Percentiles rank a stretch among this genome's conserved stretches.
Conservation (phyloP, 768 basidiomycete species). For the Pulveroboletus sp. region DNA sequence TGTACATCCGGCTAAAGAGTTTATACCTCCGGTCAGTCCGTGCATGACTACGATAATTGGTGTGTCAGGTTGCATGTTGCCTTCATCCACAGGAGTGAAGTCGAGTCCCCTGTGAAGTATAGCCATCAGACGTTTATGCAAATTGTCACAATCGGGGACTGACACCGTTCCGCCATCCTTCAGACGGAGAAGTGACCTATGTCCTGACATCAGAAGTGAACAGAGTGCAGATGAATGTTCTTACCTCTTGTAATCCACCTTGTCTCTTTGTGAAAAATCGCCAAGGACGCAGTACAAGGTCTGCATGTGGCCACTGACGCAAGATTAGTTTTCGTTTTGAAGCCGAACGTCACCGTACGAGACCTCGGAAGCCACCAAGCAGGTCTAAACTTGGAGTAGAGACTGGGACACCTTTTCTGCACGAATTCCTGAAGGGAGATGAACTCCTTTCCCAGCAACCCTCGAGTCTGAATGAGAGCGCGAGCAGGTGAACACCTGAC, state of each 20-base stretch:
- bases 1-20: neutral
- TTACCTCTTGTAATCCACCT: slow-evolving; percentile 29
- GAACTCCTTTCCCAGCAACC: slow-evolving; percentile 2
- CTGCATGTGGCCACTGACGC: slow-evolving; percentile 29
- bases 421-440: slow-evolving; percentile 29
- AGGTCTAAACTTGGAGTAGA: slow-evolving; percentile 26
- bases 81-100: slow-evolving; percentile 27
- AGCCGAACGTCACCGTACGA: neutral
- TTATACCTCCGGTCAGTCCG: slow-evolving; percentile 31
- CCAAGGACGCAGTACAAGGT: slow-evolving; percentile 30
- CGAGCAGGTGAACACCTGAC: slow-evolving; percentile 20
- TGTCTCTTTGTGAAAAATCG: slow-evolving; percentile 29
- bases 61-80: slow-evolving; percentile 19
- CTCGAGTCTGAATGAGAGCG: slow-evolving; percentile 17
- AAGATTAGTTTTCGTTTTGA: slow-evolving; percentile 12
- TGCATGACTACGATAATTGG: slow-evolving; percentile 32
- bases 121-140: neutral
- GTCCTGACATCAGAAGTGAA: slow-evolving; percentile 5
- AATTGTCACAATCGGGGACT: slow-evolving; percentile 8
- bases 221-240: neutral
- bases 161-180: slow-evolving; percentile 32
- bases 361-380: slow-evolving; percentile 34
- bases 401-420: slow-evolving; percentile 28
- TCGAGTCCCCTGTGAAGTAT: slow-evolving; percentile 27
- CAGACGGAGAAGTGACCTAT: slow-evolving; percentile 26